Conservation (phyloP, 352 stramenopile species). For the Thalassiosira livingstoniorum region DNA sequence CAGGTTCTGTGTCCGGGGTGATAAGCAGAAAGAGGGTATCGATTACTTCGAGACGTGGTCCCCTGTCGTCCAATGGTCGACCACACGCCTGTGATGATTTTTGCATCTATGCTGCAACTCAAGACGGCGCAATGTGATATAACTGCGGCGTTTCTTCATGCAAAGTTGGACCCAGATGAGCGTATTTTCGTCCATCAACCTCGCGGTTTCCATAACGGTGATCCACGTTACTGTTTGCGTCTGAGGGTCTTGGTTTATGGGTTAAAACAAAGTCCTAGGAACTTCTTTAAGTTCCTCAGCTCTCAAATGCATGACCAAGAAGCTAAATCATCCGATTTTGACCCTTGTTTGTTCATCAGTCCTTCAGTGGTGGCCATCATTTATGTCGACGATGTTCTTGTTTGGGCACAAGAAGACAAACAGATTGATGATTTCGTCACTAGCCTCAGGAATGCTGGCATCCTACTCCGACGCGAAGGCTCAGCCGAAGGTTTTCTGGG, state of each 20-base stretch:
- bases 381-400: constrained; percentile 63
- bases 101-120: too few relatives aligned
- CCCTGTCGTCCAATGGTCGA: too few relatives aligned
- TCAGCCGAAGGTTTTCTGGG: constrained; percentile 60
- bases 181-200: constrained; percentile 45
- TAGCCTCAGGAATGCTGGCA: constrained; percentile 24
- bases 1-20: too few relatives aligned
- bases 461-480: constrained; percentile 52
- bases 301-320: background rate
- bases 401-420: constrained; percentile 27
- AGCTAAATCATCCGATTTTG: constrained; percentile 18
- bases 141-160: constrained; percentile 36
- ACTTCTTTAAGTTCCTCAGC: constrained; percentile 15
- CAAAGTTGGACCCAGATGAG: constrained; percentile 7
- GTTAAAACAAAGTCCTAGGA: background rate
- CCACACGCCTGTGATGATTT: too few relatives aligned
- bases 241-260: constrained; percentile 59
- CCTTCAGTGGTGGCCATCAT: constrained; percentile 45
- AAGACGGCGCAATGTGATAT: too few relatives aligned
- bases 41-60: too few relatives aligned
- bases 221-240: constrained; percentile 22
- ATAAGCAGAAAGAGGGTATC: too few relatives aligned
- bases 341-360: constrained; percentile 62
- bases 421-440: constrained; percentile 51
- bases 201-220: constrained; percentile 23